These are phyloP conservation scores for Trichocomaceae sp. DNA, from an alignment of 2,329 filamentous ascomycete genomes.

Conservation along the genomic window DNA sequence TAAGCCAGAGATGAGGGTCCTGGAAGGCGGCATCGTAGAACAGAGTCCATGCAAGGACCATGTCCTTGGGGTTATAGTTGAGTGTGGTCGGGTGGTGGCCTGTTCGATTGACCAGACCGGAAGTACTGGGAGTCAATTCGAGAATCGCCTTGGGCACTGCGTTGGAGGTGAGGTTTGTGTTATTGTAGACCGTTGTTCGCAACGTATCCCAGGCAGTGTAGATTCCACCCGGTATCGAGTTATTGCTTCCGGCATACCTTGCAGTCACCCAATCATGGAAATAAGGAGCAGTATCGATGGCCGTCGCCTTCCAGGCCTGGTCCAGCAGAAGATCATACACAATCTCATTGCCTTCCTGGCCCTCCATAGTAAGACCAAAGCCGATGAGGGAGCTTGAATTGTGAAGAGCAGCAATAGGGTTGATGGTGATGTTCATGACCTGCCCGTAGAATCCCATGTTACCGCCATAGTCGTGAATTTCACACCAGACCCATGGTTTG, in stretches of 20 bases:
- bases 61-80: conserved; percentile 34
- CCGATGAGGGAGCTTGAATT: conserved; percentile 41
- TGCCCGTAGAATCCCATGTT: conserved; percentile 48
- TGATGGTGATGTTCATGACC: conserved; percentile 43
- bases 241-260: conserved; percentile 34
- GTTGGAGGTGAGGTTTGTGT: conserved; percentile 38
- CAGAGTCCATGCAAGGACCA: conserved; percentile 36
- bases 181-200: conserved; percentile 44
- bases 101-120: conserved; percentile 34
- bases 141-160: conserved; percentile 43
- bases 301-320: conserved; percentile 43
- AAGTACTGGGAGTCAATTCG: conserved; percentile 40
- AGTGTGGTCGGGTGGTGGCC: conserved; percentile 40
- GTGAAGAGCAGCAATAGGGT: conserved; percentile 40
- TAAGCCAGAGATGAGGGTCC: conserved; percentile 33
- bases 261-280: conserved; percentile 42
- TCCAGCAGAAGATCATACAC: conserved; percentile 47
- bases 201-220: conserved; percentile 45
- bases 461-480: conserved; percentile 47
- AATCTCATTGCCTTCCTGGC: conserved; percentile 49
- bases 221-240: conserved; percentile 24
- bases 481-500: conserved; percentile 51
- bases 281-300: conserved; percentile 42
- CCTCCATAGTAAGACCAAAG: conserved; percentile 46
- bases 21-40: conserved; percentile 32